A percentile compares a stretch with the other conserved stretches of the same genome.
These are phyloP conservation scores for Wickerhamiella bombiphila DNA, from an alignment of 805 yeast species.

Conservation along the genomic window DNA sequence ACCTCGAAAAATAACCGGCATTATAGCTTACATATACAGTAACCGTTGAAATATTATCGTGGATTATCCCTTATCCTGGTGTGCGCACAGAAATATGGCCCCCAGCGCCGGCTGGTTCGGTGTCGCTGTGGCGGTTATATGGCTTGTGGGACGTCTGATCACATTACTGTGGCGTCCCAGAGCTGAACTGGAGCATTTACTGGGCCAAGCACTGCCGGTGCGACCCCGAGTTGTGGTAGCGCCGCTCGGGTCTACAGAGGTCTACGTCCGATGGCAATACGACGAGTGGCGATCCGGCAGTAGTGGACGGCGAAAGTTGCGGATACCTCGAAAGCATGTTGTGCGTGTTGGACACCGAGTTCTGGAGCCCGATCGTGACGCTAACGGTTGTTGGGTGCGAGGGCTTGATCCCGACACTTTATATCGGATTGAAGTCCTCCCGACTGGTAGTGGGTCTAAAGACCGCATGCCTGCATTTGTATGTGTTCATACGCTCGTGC, in stretches of 20 bases:
- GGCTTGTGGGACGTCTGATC: constrained; percentile 7
- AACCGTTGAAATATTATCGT: too few species aligned
- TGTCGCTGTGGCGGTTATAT: constrained; percentile 2
- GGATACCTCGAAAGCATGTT: constrained; percentile 3
- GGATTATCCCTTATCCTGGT: too few species aligned
- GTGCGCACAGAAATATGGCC: too few species aligned
- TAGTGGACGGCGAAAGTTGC: constrained; percentile 5
- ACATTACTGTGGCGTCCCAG: constrained; percentile 2
- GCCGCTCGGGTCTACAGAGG: constrained; percentile 10
- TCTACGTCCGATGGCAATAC: constrained; percentile 10
- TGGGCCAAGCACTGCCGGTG: constrained; percentile 7
- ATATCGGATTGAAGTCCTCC: constrained; percentile 12
- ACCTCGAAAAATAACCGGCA: too few species aligned
- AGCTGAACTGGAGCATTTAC: constrained; percentile 5
- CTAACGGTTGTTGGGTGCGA: constrained; percentile 21
- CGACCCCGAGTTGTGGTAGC: constrained; percentile 10
- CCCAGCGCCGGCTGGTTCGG: too few species aligned
- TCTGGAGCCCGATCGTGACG: constrained; percentile 23
- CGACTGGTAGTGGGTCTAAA: constrained; percentile 2
- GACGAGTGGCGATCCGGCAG: too few species aligned
- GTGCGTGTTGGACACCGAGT: constrained; percentile 5
- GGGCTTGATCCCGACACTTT: constrained; percentile 22
- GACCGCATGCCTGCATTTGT: constrained; percentile 20
- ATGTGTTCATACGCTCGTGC: constrained; percentile 2
- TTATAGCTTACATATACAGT: too few species aligned